These are phyloP conservation scores for Plasmodium fragile DNA, from an alignment of 169 alveolate species.

Conservation along the genomic window DNA sequence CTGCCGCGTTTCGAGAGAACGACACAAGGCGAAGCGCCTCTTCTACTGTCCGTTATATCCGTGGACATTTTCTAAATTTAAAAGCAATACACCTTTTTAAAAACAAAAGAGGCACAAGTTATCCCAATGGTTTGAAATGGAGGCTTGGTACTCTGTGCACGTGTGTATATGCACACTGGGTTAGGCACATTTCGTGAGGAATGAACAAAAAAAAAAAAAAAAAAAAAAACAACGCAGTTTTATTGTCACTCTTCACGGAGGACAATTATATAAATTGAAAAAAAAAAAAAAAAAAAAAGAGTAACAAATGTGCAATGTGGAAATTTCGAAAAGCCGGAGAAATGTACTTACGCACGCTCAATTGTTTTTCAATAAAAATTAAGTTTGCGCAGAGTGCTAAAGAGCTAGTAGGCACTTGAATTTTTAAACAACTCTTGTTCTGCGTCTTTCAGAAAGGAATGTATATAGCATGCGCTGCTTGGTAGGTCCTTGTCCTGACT, in stretches of 20 bases:
- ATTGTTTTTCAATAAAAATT: background rate
- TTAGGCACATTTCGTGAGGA: background rate
- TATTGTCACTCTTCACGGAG: background rate
- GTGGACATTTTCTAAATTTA: background rate
- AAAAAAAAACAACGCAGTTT: conserved; percentile 21
- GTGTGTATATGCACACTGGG: background rate
- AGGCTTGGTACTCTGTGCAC: background rate
- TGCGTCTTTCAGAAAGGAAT: conserved; percentile 40
- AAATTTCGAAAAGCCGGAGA: background rate
- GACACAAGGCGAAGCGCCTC: background rate
- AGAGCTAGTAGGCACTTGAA: background rate
- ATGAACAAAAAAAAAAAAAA: background rate
- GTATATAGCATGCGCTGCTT: conserved; percentile 17
- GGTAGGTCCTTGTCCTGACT: conserved; percentile 21
- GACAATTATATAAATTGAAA: background rate
- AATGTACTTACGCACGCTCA: background rate
- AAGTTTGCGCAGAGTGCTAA: background rate
- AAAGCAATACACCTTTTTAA: conserved; percentile 2
- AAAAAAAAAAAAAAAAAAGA: background rate
- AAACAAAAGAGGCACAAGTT: background rate
- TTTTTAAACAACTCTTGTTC: conserved; percentile 21
- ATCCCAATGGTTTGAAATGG: background rate
- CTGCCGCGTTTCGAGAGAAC: background rate
- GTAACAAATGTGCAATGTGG: background rate
- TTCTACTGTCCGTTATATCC: background rate